Evolutionary conservation across 73 alveolate species (phyloP).

Genomic region (Paramecium pentaurelia): DNA sequence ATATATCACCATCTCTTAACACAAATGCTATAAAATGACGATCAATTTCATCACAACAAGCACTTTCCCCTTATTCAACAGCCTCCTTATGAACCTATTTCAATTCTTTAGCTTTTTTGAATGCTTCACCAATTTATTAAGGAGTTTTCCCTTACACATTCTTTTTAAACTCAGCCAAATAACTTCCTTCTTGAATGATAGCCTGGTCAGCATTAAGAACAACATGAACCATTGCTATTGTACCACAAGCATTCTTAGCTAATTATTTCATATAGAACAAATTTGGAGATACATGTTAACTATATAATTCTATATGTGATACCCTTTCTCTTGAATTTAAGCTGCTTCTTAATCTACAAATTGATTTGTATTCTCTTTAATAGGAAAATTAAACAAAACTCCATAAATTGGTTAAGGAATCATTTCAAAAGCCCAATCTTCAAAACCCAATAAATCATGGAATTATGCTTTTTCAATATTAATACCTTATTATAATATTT

Average conservation of each 20-base stretch:
- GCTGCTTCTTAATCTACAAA: conserved; percentile 27
- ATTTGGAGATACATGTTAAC: conserved; percentile 18
- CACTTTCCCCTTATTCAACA: conserved; percentile 58
- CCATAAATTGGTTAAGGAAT: conserved; percentile 62
- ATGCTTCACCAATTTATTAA: conserved; percentile 32
- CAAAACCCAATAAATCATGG: conserved; percentile 59
- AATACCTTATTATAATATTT: not conserved
- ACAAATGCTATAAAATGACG: conserved; percentile 67
- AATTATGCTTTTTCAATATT: conserved; percentile 1
- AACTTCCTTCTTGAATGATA: conserved; percentile 14
- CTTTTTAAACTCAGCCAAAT: conserved; percentile 44
- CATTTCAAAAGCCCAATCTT: conserved; percentile 69
- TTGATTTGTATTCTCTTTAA: conserved; percentile 31
- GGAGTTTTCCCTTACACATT: not conserved
- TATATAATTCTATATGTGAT: not conserved
- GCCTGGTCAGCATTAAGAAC: conserved; percentile 12
- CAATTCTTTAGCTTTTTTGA: conserved; percentile 30
- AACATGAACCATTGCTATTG: conserved; percentile 64
- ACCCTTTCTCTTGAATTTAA: not conserved
- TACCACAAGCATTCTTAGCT: conserved; percentile 70
- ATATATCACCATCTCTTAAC: conserved; percentile 49
- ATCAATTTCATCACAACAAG: conserved; percentile 54
- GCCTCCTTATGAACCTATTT: conserved; percentile 55
- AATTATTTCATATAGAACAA: conserved; percentile 63
- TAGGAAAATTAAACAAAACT: conserved; percentile 56